Evolutionary conservation across 805 yeast genomes (phyloP).

Genomic region (Cyberlindnera amylophila): DNA sequence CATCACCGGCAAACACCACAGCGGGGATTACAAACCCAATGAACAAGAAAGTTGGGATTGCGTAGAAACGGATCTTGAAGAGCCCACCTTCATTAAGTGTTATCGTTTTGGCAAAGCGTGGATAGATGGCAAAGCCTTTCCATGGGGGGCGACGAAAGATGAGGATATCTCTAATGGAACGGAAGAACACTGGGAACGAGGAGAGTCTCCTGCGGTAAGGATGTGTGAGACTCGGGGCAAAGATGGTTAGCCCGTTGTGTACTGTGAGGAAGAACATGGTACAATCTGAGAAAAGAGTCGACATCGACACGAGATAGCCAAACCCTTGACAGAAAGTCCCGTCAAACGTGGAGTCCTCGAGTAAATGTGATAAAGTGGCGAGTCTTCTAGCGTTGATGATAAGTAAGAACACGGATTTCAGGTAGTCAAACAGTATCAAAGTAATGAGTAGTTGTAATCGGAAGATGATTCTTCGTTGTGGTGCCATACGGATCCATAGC

Average conservation of each 20-base stretch:
- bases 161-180: constrained; percentile 5
- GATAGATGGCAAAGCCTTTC: constrained; percentile 4
- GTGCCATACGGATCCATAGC: constrained; percentile 24
- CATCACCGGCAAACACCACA: constrained; percentile 15
- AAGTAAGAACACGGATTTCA: constrained; percentile 16
- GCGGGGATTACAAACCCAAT: constrained; percentile 7
- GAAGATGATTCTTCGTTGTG: constrained; percentile 20
- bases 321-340: constrained; percentile 18
- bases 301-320: constrained; percentile 17
- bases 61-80: constrained; percentile 9
- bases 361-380: not conserved
- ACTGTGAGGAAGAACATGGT: constrained; percentile 19
- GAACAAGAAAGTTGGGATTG: not conserved
- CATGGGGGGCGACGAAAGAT: constrained; percentile 5
- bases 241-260: constrained; percentile 23
- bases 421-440: constrained; percentile 18
- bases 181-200: constrained; percentile 4
- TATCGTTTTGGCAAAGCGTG: constrained; percentile 6
- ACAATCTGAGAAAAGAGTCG: constrained; percentile 17
- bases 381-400: constrained; percentile 6
- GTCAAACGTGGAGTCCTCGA: not conserved
- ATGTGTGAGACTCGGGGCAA: constrained; percentile 12
- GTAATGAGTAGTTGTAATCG: constrained; percentile 19
- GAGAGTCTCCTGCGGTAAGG: constrained; percentile 12
- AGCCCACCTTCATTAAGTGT: constrained; percentile 23